These are phyloP conservation scores for Fusarium mundagurra DNA, from an alignment of 2,329 filamentous ascomycete species.

Conservation along the genomic window DNA sequence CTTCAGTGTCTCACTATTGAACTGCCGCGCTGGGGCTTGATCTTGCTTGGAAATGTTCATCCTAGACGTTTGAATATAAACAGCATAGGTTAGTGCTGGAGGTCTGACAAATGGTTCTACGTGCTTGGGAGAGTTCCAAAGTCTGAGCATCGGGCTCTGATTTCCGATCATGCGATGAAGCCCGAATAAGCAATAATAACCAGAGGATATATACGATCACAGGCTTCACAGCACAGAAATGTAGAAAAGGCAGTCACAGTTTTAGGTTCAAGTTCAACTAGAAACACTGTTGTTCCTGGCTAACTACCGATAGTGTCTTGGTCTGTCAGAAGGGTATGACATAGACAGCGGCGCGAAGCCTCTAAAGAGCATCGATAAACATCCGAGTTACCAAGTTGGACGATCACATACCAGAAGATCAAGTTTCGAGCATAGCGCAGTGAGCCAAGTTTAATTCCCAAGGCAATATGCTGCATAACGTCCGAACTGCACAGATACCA, in stretches of 20 bases:
- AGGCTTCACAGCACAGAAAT: too few species aligned
- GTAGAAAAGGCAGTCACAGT: too few species aligned
- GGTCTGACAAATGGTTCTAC: neutral
- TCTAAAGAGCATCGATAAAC: accelerated
- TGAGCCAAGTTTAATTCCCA: neutral
- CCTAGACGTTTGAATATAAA: too few species aligned
- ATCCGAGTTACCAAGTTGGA: neutral
- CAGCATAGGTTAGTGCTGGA: accelerated
- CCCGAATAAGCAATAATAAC: too few species aligned
- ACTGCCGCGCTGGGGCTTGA: too few species aligned
- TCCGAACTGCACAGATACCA: accelerated
- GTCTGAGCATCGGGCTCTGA: accelerated
- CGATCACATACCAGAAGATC: neutral
- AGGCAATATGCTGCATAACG: accelerated
- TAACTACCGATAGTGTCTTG: neutral
- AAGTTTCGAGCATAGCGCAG: accelerated
- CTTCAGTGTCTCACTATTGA: neutral
- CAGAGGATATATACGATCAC: too few species aligned
- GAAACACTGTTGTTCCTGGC: too few species aligned
- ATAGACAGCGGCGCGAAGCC: accelerated
- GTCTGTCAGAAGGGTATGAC: neutral
- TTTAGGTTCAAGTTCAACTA: accelerated
- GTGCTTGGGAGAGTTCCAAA: neutral
- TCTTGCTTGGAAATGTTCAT: too few species aligned
- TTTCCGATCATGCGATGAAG: too few species aligned